Conservation (phyloP, 2,329 filamentous ascomycete species). For the Sporothrix phasma region DNA sequence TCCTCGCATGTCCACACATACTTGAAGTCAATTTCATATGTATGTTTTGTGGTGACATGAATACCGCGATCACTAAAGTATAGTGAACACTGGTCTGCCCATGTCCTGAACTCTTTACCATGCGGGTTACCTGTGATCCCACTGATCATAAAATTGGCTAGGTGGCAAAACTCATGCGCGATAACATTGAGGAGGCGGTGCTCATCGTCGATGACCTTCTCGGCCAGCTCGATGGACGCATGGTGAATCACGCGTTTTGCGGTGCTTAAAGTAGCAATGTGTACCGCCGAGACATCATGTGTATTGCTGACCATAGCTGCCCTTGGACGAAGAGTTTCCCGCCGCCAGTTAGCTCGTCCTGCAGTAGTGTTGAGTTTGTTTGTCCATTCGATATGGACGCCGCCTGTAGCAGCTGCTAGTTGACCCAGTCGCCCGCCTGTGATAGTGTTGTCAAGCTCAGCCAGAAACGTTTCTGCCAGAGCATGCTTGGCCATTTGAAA, state of each 20-base stretch:
- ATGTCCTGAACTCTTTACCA: conserved; percentile 22
- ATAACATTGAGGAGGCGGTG: conserved; percentile 75
- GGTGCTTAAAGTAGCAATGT: conserved; percentile 1
- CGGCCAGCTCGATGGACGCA: conserved; percentile 77
- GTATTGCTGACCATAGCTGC: not conserved
- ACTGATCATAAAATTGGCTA: conserved; percentile 83
- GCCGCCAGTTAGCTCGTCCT: conserved; percentile 63
- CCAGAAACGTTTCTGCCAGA: conserved; percentile 54
- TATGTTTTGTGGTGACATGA: conserved; percentile 79
- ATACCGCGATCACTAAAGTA: conserved; percentile 55
- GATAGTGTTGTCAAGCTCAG: conserved; percentile 57
- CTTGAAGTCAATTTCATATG: conserved; percentile 83
- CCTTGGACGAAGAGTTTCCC: conserved; percentile 40
- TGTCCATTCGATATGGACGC: conserved; percentile 62
- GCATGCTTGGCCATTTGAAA: conserved; percentile 55
- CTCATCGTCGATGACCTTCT: conserved; percentile 75
- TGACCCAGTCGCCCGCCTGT: conserved; percentile 48
- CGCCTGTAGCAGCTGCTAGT: conserved; percentile 55
- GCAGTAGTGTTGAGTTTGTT: conserved; percentile 74
- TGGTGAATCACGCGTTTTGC: conserved; percentile 40
- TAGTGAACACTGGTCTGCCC: conserved; percentile 31
- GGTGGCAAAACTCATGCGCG: conserved; percentile 94
- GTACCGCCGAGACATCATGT: not conserved
- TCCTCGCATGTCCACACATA: conserved; percentile 71
- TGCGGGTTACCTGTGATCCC: conserved; percentile 29